Conservation (phyloP, 805 yeast species). For the Starmera amethionina region DNA sequence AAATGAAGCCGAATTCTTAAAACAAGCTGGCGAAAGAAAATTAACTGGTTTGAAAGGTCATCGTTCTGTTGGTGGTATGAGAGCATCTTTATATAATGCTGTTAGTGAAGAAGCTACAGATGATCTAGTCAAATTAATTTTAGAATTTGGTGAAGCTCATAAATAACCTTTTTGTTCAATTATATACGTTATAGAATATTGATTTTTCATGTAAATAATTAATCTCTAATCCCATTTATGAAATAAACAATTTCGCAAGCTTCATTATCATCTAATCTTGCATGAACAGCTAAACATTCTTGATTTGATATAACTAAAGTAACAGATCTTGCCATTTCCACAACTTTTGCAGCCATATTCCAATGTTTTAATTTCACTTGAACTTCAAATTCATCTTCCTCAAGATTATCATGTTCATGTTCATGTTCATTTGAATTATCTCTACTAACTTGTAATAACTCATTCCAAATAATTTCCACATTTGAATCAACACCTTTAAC, state of each 20-base stretch:
- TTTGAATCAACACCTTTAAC: conserved; percentile 42
- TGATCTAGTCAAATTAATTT: conserved; percentile 44
- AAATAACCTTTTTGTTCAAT: conserved; percentile 3
- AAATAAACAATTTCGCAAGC: conserved; percentile 59
- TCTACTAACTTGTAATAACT: conserved; percentile 33
- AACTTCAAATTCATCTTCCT: conserved; percentile 32
- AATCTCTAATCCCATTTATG: conserved; percentile 23
- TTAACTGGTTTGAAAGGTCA: conserved; percentile 88
- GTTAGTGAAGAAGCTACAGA: conserved; percentile 54
- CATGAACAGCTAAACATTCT: conserved; percentile 55
- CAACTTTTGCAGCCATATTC: conserved; percentile 53
- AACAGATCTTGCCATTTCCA: conserved; percentile 51
- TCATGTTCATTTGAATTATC: conserved; percentile 19
- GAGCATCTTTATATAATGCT: conserved; percentile 90
- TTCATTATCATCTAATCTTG: conserved; percentile 54
- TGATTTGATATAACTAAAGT: conserved; percentile 47
- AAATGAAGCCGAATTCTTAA: conserved; percentile 59
- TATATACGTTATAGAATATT: too few relatives aligned
- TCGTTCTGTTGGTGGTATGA: conserved; percentile 94
- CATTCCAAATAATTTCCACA: conserved; percentile 53
- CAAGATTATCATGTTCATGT: conserved; percentile 6
- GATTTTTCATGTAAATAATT: neutral
- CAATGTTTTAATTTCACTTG: conserved; percentile 53
- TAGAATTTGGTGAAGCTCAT: conserved; percentile 44
- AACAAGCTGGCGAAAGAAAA: conserved; percentile 48